Evolutionary conservation across 2,329 filamentous ascomycete genomes (phyloP).

Genomic region (Sporothrix dimorphospora): DNA sequence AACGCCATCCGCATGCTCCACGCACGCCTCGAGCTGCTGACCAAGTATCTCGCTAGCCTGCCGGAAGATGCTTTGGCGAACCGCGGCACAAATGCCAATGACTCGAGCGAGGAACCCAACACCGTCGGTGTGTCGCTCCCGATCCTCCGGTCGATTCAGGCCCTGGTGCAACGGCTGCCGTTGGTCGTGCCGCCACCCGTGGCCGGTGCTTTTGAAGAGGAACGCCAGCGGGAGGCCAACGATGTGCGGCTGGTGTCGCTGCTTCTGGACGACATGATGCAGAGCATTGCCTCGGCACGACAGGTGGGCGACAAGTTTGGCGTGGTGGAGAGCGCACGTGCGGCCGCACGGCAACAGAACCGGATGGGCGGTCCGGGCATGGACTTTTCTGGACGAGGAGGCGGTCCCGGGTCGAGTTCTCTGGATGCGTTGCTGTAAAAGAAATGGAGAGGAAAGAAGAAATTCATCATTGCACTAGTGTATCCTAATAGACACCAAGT

Average conservation of each 20-base stretch:
- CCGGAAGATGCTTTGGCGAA: conserved; percentile 61
- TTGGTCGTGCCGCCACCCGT: conserved; percentile 73
- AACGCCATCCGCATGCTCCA: conserved; percentile 96
- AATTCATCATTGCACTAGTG: too few species aligned
- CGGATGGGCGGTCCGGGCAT: not conserved
- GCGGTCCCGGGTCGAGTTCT: not conserved
- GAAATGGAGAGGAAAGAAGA: not conserved
- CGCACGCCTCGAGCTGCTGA: conserved; percentile 71
- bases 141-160: conserved; percentile 85
- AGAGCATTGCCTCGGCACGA: conserved; percentile 70
- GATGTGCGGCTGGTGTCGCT: conserved; percentile 76
- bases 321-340: conserved; percentile 54
- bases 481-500: not conserved
- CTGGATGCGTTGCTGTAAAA: not conserved
- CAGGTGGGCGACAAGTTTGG: conserved; percentile 76
- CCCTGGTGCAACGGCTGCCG: conserved; percentile 79
- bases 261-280: conserved; percentile 73
- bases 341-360: conserved; percentile 27
- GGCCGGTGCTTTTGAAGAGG: conserved; percentile 64
- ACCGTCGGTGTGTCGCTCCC: conserved; percentile 58
- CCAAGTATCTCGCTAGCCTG: conserved; percentile 74
- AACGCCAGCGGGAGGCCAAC: conserved; percentile 77
- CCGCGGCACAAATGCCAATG: conserved; percentile 38
- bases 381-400: not conserved
- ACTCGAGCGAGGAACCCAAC: conserved; percentile 38